phyloP scores from a whole-genome alignment of 1,284 basidiomycete genomes.

The Paramarasmius palmivorus region DNA sequence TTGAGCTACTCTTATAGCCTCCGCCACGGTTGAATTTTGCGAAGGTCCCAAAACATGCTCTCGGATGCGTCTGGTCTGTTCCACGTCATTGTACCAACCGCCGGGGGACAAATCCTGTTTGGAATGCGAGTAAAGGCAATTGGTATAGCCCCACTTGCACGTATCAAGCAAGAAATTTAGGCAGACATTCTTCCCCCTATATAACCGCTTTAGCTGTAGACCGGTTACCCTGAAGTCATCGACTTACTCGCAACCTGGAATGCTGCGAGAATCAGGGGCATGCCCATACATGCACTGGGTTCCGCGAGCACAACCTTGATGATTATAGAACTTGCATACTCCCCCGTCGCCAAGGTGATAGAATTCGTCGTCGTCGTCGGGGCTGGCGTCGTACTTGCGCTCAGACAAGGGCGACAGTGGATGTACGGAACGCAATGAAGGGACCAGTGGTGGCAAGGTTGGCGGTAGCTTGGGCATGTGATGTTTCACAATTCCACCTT shows the following conservation, averaged over 20 bases:
- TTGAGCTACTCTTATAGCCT: not conserved
- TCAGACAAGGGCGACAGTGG: no score
- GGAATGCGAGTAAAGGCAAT: slow-evolving; percentile 39
- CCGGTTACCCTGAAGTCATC: not conserved
- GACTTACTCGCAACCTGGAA: slow-evolving; percentile 19
- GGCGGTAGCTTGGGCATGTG: no score
- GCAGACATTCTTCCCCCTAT: slow-evolving; percentile 44
- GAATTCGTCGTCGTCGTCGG: slow-evolving; percentile 32
- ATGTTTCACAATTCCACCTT: no score
- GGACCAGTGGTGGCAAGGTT: no score
- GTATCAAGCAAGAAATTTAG: slow-evolving; percentile 31
- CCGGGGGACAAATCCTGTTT: slow-evolving; percentile 24
- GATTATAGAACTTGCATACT: slow-evolving; percentile 55
- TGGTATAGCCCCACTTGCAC: slow-evolving; percentile 33
- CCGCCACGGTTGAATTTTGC: not conserved
- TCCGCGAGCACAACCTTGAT: slow-evolving; percentile 42
- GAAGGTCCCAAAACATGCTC: not conserved
- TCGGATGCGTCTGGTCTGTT: not conserved
- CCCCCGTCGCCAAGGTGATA: slow-evolving; percentile 48
- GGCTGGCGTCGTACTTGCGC: no score
- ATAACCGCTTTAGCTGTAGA: not conserved
- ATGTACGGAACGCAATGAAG: no score
- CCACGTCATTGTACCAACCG: not conserved
- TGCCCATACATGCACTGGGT: slow-evolving; percentile 44
- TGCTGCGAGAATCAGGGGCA: slow-evolving; percentile 50